Evolutionary conservation across 139 green algal genomes (phyloP), one percentile per base, ranked within the genome.

Genomic region (Picochlorum sp.): DNA sequence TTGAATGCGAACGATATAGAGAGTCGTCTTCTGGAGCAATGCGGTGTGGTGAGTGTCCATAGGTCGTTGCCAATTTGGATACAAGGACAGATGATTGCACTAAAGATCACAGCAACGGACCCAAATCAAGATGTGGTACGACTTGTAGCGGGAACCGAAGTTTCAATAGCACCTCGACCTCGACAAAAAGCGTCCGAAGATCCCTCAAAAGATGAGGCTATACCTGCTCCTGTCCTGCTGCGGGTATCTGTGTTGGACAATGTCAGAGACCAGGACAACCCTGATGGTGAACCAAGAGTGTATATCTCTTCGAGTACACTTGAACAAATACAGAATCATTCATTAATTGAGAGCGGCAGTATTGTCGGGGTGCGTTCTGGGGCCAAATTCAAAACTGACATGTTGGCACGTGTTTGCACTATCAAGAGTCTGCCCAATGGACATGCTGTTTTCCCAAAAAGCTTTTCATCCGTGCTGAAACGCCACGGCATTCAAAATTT

Each of bases 1-100:
- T 62, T 82, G 28, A 90, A 94, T 63, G 83, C 78, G 3, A 82
- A 73, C 3, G 79, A 81, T 38, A 64, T 96, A 55, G 89, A 96
- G 54, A 74, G 86, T n/a, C 66, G 78, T 41, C 60, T 95, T 61
- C 75, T 92, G 28, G 66, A 64, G 13, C 86, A 92, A 77, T 80
- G 77, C 15, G 18, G 78, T 14, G 81, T 92, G n/a, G 73, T 87
- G 18, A 57, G 57, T 7, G 44, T 64, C 4, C 77, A 77, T 3
- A 81, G 94, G 73, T 54, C 65, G 2, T 77, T 95, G 49, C 75
- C 80, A 1, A 54, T 92, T 18, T 95, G 83, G 81, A 66, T 85
- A 3, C 74, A 74, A 28, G 49, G 56, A 11, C 62, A 67, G 1
- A 51, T 72, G 7, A 52, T 73, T 30, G 64, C 83, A 62, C 68